phyloP scores from a whole-genome alignment of 352 stramenopile species.

The Phytophthora podocarpi region DNA sequence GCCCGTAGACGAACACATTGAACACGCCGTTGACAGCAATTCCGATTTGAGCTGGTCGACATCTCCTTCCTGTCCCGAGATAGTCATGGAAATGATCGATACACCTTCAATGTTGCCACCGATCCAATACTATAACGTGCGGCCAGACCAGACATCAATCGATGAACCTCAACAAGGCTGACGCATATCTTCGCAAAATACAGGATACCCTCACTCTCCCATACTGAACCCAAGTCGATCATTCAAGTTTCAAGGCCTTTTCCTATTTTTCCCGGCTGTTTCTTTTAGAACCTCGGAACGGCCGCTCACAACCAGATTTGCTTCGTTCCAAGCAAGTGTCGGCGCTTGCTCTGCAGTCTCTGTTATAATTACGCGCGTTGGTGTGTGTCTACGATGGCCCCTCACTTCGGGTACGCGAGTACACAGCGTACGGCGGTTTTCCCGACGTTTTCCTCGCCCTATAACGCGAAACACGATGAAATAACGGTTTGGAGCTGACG shows the following conservation, averaged over 20 bases:
- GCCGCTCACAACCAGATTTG: conserved; percentile 35
- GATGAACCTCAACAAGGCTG: too few species aligned
- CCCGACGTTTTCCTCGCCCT: not conserved
- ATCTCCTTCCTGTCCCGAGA: too few species aligned
- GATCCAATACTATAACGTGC: too few species aligned
- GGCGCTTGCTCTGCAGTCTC: too few species aligned
- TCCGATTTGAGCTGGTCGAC: too few species aligned
- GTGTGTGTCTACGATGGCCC: conserved; percentile 46
- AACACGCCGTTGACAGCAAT: conserved; percentile 12
- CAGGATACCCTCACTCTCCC: not conserved
- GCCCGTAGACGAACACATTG: conserved; percentile 23
- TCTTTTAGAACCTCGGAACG: too few species aligned
- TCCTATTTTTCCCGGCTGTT: conserved; percentile 21
- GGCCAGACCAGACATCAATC: too few species aligned
- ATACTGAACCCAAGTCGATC: conserved; percentile 8
- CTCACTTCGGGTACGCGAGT: conserved; percentile 44
- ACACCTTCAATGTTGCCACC: not conserved
- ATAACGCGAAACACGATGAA: not conserved
- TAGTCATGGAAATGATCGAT: not conserved
- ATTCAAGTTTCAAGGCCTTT: not conserved
- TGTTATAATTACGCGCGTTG: too few species aligned
- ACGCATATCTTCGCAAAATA: conserved; percentile 4
- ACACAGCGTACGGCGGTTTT: not conserved
- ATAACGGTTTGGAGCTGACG: conserved; percentile 7
- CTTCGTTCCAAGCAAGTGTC: conserved; percentile 17